Evolutionary conservation across 2,329 filamentous ascomycete species (phyloP).

Genomic region (Pseudogymnoascus sp.): DNA sequence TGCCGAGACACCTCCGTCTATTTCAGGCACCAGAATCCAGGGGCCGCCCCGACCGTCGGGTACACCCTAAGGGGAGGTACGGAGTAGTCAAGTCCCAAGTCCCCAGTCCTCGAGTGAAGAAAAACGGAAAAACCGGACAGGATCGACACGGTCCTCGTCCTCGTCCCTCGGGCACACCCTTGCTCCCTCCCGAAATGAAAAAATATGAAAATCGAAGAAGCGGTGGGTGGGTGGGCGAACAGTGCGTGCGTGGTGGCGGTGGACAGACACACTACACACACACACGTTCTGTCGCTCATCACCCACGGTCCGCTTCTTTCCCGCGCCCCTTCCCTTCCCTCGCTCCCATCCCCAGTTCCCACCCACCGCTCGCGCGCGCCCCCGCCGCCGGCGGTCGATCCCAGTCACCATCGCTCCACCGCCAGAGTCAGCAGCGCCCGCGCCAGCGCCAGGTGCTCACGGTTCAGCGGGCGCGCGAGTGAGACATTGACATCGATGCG

Average conservation of each 20-base stretch:
- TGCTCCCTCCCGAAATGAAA: neutral
- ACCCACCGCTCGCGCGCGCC: neutral
- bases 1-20: neutral
- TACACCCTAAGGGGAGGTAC: neutral
- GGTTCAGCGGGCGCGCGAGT: neutral
- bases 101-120: neutral
- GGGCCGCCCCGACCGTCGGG: slow-evolving; percentile 1
- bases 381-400: neutral
- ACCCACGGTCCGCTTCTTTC: neutral
- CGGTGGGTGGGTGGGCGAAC: neutral
- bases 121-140: neutral
- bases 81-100: neutral
- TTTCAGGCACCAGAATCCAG: slow-evolving; percentile 5
- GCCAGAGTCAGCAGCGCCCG: neutral
- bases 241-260: neutral
- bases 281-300: neutral
- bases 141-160: neutral
- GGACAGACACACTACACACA: neutral
- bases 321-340: neutral
- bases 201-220: neutral
- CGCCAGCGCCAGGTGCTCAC: neutral
- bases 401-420: neutral
- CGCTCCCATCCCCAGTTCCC: neutral
- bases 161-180: neutral
- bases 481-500: neutral